Percentiles rank a stretch among this genome's conserved stretches.
Evolutionary conservation across 192 early-diverging fungal genomes (phyloP).

Genomic region (Coemansia sp.): DNA sequence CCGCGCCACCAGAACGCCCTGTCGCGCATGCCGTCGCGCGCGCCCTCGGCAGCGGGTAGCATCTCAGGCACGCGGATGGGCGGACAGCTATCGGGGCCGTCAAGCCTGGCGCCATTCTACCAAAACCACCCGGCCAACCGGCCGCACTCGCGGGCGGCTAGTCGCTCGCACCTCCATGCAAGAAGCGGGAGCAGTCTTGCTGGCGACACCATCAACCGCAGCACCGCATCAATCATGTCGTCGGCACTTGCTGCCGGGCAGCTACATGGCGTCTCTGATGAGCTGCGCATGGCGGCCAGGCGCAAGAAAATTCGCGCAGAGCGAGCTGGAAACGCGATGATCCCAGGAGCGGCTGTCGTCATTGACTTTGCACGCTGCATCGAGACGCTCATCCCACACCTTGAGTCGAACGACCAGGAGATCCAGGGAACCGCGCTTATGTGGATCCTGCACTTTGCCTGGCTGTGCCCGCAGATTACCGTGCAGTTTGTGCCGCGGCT

Average conservation of each 20-base stretch:
- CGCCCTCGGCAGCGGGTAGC: slow-evolving; percentile 16
- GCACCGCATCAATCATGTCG: slow-evolving; percentile 26
- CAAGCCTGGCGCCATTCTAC: slow-evolving; percentile 2
- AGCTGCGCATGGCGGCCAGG: slow-evolving; percentile 43
- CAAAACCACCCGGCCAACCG: slow-evolving; percentile 3
- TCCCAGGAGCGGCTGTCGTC: slow-evolving; percentile 10
- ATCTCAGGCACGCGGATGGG: not conserved
- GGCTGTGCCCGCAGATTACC: slow-evolving; percentile 76
- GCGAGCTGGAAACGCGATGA: slow-evolving; percentile 15
- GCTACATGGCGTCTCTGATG: slow-evolving; percentile 15
- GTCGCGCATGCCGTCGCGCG: slow-evolving; percentile 18
- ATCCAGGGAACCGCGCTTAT: slow-evolving; percentile 87
- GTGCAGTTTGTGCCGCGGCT: slow-evolving; percentile 78
- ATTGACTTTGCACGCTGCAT: slow-evolving; percentile 85
- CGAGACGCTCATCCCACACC: slow-evolving; percentile 77
- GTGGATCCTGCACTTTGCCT: slow-evolving; percentile 91
- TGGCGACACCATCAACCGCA: slow-evolving; percentile 3
- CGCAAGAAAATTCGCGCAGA: slow-evolving; percentile 33
- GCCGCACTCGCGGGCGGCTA: slow-evolving; percentile 5
- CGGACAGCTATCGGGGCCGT: not conserved
- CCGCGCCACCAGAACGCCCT: not conserved
- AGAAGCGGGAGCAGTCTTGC: slow-evolving; percentile 1
- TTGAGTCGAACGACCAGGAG: slow-evolving; percentile 70
- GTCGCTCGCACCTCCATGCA: slow-evolving; percentile 2
- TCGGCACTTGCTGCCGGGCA: slow-evolving; percentile 19